Base-by-base conservation (phyloP, 1,139 yeast genomes). In the Kodamaea alishanica region DNA sequence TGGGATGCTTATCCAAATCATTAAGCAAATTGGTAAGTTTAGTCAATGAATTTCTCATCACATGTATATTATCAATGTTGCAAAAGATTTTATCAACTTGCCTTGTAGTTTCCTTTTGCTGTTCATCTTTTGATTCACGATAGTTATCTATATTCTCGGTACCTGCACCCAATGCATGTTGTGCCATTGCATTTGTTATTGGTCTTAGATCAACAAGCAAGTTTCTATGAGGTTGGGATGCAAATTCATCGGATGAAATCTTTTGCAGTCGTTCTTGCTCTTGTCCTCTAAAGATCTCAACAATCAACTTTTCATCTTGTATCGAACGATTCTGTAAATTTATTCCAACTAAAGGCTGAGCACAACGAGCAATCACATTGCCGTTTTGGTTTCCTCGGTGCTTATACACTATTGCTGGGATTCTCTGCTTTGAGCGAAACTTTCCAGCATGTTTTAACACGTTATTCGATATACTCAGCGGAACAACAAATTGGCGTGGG, bases 151-250 rank as follows among this genome's bases (percentile, higher is more conserved):
- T 86, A 49, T 78, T 84, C 55, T 92, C 98, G 0, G 97, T 84
- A 0, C 98, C 98, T 5, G 97, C 98, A 6, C 98, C 98, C 24
- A 92, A 64, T 0, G 97, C 97, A 41, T 89, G 88, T 55, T 92
- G 98, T 0, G 97, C 98, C 79, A 89, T 79, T 8, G 98, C 97
- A 60, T 92, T 92, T 0, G 97, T 84, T 8, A 89, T 62, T 1
- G 98, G 98, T 41, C 98, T 69, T 23, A 95, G 84, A 63, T 92
- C 98, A 2, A 89, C 92, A 29, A 92, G 80, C 32, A 92, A 60
- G 50, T 90, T 89, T 36, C 76, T 73, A 38, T 77, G 75, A 0
- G 75, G 73, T 44, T 70, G 76, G 3, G 28, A n/a, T 26, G 28
- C 11, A 26, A 10, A 26, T n/a, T 26, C 28, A 9, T 52, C 48